These are phyloP conservation scores for Gnomoniopsis smithogilvyi DNA, from an alignment of 2,329 filamentous ascomycete genomes.

Conservation along the genomic window DNA sequence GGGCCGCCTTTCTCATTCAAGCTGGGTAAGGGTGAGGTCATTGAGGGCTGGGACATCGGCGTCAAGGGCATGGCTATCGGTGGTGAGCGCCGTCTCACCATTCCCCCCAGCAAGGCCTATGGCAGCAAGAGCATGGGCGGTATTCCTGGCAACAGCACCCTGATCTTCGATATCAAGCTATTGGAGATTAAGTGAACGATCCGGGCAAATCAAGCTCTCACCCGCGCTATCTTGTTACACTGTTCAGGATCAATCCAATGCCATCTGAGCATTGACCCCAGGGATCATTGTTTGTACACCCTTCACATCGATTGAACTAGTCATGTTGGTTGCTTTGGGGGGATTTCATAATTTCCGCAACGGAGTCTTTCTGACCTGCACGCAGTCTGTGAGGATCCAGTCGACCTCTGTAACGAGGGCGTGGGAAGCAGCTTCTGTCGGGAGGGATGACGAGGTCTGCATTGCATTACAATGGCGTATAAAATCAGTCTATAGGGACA, in stretches of 20 bases:
- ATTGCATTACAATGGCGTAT: conserved; percentile 49
- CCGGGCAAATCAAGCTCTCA: conserved; percentile 15
- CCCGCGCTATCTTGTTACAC: neutral
- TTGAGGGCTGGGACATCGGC: conserved; percentile 98
- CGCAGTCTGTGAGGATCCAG: conserved; percentile 39
- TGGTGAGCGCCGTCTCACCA: conserved; percentile 87
- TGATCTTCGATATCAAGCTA: conserved; percentile 90
- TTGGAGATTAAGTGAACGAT: conserved; percentile 71
- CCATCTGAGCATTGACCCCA: neutral
- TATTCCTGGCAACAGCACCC: conserved; percentile 86
- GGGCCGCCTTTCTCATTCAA: conserved; percentile 97
- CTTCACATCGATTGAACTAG: neutral
- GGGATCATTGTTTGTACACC: neutral
- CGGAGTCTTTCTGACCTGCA: conserved; percentile 47
- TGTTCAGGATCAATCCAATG: neutral
- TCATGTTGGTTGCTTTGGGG: conserved; percentile 13
- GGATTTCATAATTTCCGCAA: conserved; percentile 25
- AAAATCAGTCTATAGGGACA: conserved; percentile 27
- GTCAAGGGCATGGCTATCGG: conserved; percentile 89
- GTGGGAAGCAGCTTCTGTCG: conserved; percentile 36
- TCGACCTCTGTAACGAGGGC: conserved; percentile 21
- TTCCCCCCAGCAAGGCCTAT: conserved; percentile 85
- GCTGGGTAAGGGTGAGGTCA: conserved; percentile 90
- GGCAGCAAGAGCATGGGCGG: conserved; percentile 78
- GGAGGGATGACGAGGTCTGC: conserved; percentile 49